These are phyloP conservation scores for Datisca glomerata DNA, from an alignment of 306 rosid genomes.

Conservation along the genomic window DNA sequence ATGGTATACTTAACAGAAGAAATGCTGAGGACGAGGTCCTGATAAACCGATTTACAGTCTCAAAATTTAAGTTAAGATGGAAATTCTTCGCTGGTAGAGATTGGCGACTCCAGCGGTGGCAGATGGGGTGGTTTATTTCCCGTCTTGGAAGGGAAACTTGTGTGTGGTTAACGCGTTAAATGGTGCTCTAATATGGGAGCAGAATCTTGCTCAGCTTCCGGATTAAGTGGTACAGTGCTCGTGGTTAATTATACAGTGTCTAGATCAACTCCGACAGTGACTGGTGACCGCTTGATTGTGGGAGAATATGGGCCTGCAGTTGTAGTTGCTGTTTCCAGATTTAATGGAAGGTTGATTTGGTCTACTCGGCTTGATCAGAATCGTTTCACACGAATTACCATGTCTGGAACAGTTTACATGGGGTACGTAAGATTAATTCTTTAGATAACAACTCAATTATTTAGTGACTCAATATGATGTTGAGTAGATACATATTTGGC, in stretches of 20 bases:
- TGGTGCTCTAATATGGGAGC: slow-evolving; percentile 21
- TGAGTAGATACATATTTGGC: too few relatives aligned
- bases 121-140: slow-evolving; percentile 22
- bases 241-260: slow-evolving; percentile 24
- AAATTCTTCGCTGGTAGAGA: slow-evolving; percentile 21
- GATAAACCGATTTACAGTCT: slow-evolving; percentile 14
- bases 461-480: too few relatives aligned
- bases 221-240: slow-evolving; percentile 20
- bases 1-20: slow-evolving; percentile 20
- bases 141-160: slow-evolving; percentile 31
- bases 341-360: slow-evolving; percentile 24
- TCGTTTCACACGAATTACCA: slow-evolving; percentile 18
- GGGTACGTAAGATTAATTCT: slow-evolving; percentile 17
- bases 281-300: slow-evolving; percentile 14
- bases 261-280: slow-evolving; percentile 19
- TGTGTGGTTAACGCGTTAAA: slow-evolving; percentile 19
- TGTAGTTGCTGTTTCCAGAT: slow-evolving; percentile 17
- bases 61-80: slow-evolving; percentile 15
- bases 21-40: slow-evolving; percentile 7
- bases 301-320: slow-evolving; percentile 30
- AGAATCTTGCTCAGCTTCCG: slow-evolving; percentile 17
- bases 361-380: slow-evolving; percentile 17
- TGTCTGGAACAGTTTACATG: slow-evolving; percentile 21
- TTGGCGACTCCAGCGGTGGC: slow-evolving; percentile 26
- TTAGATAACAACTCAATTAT: neutral